phyloP scores from a whole-genome alignment of 345 rosid species.

The Jatropha curcas region DNA sequence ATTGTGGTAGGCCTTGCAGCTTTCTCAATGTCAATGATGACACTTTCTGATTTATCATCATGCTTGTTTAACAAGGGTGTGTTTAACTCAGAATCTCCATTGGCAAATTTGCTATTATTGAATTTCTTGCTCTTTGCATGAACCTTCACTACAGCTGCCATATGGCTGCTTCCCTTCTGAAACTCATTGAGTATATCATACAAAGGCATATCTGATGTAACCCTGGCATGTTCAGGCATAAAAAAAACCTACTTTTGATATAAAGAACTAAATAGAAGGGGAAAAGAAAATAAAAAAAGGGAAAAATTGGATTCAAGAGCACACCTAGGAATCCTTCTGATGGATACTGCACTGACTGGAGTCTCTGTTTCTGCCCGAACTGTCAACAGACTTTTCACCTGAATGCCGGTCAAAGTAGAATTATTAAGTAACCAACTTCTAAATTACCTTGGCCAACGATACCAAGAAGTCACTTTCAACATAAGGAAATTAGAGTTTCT shows the following conservation, averaged over 20 bases:
- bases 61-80: constrained; percentile 13
- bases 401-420: constrained; percentile 2
- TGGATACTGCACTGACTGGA: constrained; percentile 35
- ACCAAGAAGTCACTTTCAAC: not conserved
- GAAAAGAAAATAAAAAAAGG: too few species aligned
- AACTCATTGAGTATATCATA: constrained; percentile 34
- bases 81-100: constrained; percentile 12
- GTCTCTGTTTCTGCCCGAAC: constrained; percentile 34
- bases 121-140: constrained; percentile 11
- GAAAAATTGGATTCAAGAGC: not conserved
- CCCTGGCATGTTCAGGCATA: constrained; percentile 24
- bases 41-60: constrained; percentile 4
- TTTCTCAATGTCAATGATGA: constrained; percentile 23
- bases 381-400: constrained; percentile 37
- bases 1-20: constrained; percentile 11
- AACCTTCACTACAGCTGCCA: constrained; percentile 31
- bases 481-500: not conserved
- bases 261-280: not conserved
- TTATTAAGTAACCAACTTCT: not conserved
- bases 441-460: constrained; percentile 10
- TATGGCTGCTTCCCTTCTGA: constrained; percentile 35
- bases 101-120: constrained; percentile 7
- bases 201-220: constrained; percentile 29
- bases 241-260: constrained; percentile 18
- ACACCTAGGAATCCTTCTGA: constrained; percentile 33